phyloP scores from a whole-genome alignment of 2,329 filamentous ascomycete species.

The Trichothecium roseum region DNA sequence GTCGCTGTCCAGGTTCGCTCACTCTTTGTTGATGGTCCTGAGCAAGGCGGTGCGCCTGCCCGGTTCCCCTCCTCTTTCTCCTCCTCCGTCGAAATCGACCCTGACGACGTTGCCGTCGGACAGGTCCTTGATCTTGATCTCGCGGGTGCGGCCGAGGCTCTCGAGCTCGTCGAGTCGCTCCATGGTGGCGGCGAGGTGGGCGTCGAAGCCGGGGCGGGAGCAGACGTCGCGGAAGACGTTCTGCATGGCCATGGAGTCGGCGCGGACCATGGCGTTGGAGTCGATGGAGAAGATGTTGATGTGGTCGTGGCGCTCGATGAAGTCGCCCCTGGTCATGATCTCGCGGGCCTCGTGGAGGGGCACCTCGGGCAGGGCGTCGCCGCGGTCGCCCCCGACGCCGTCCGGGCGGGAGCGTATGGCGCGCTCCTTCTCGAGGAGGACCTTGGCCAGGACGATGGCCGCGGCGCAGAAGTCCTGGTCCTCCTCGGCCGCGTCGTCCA shows the following conservation, averaged over 20 bases:
- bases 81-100: too few relatives aligned
- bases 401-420: too few relatives aligned
- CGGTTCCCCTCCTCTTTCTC: too few relatives aligned
- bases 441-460: constrained; percentile 48
- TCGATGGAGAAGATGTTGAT: constrained; percentile 47
- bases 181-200: constrained; percentile 40
- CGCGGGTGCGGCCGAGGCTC: constrained; percentile 40
- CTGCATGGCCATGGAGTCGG: constrained; percentile 48
- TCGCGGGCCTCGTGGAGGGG: constrained; percentile 35
- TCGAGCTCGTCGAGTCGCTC: constrained; percentile 44
- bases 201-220: constrained; percentile 36
- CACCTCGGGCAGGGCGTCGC: constrained; percentile 39
- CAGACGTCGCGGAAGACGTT: constrained; percentile 44
- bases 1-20: too few relatives aligned
- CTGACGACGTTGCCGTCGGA: too few relatives aligned
- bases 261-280: constrained; percentile 41
- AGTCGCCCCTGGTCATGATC: constrained; percentile 47
- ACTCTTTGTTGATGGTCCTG: too few relatives aligned
- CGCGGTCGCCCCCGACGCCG: constrained; percentile 8
- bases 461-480: constrained; percentile 47
- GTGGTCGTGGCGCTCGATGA: constrained; percentile 45
- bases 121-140: constrained; percentile 41
- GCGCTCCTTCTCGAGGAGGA: constrained; percentile 39
- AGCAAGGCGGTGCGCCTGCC: too few relatives aligned
- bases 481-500: constrained; percentile 59